Base-by-base conservation (phyloP, 2,329 filamentous ascomycete genomes). In the Geosmithia flava region DNA sequence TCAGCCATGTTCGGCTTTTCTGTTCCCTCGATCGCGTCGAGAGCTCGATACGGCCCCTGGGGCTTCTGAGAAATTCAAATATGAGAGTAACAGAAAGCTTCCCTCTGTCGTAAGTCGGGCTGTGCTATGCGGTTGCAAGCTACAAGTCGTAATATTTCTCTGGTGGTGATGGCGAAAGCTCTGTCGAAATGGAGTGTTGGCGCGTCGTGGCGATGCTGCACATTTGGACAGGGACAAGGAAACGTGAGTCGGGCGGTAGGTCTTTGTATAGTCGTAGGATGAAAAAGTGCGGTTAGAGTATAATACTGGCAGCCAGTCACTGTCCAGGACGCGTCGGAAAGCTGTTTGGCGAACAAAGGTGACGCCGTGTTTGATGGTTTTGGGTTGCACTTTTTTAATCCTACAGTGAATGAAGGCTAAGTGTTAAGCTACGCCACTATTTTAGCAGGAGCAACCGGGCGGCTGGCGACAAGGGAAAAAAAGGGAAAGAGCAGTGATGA, bases 1-100 rank as follows among this genome's bases (percentile, higher is more conserved):
- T 49, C 48, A 11, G 48, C 39, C 48, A 48, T 49, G 42, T 23
- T n/a, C 4, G 6, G 42, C 20, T 17, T 17, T 16, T 44, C 20
- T 27, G 6, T 27, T 27, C 23, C 8, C 4, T 27, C 23, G 23
- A 27, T 8, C 23, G 33, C 33, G 33, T 37, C 33, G 33, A 37
- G 3, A 37, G 3, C 33, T 16, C 33, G 33, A 11, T 37, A 3
- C 33, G 15, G 33, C 13, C 33, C 5, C 33, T 16, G 10, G 33
- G 33, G 33, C 33, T 37, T 37, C 10, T 16, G 33, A 16, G 33
- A 37, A 37, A 13, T 27, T 27, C 23, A n/a, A n/a, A n/a, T n/a
- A n/a, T n/a, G n/a, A n/a, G n/a, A n/a, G n/a, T n/a, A n/a, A n/a
- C n/a, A n/a, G n/a, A n/a, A n/a, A n/a, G n/a, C n/a, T n/a, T n/a